A percentile compares a stretch with the other conserved stretches of the same genome.
These are phyloP conservation scores for Trametes gibbosa DNA, from an alignment of 768 basidiomycete species.

Conservation along the genomic window DNA sequence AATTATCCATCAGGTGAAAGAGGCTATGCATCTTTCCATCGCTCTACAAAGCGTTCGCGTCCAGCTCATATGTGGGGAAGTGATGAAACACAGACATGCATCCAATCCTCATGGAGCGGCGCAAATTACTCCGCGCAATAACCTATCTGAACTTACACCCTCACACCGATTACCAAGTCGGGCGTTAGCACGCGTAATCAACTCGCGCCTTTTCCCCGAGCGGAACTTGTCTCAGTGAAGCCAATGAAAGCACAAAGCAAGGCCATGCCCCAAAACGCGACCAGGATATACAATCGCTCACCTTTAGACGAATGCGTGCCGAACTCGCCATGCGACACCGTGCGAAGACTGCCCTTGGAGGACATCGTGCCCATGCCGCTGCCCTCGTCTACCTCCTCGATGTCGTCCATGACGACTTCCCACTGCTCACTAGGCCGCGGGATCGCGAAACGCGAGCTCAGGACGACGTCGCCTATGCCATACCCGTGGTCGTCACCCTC, in stretches of 20 bases:
- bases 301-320: constrained; percentile 68
- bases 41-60: too few relatives aligned
- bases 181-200: too few relatives aligned
- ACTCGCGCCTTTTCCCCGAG: background rate
- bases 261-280: background rate
- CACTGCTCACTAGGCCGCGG: constrained; percentile 76
- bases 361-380: constrained; percentile 48
- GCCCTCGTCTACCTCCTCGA: constrained; percentile 61
- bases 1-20: too few relatives aligned
- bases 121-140: too few relatives aligned
- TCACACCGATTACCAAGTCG: too few relatives aligned
- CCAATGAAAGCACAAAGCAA: background rate
- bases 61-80: too few relatives aligned
- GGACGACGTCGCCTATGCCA: constrained; percentile 12
- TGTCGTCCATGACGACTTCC: constrained; percentile 86
- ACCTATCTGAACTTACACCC: too few relatives aligned
- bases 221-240: background rate
- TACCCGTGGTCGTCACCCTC: background rate
- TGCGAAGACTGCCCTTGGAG: constrained; percentile 40
- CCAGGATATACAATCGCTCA: constrained; percentile 32
- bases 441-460: constrained; percentile 20
- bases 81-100: too few relatives aligned
- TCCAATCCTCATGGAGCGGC: too few relatives aligned
- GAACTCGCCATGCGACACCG: constrained; percentile 58
- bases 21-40: too few relatives aligned